Base-by-base conservation (phyloP, 208 protist species). In the Crithidia bombi region DNA sequence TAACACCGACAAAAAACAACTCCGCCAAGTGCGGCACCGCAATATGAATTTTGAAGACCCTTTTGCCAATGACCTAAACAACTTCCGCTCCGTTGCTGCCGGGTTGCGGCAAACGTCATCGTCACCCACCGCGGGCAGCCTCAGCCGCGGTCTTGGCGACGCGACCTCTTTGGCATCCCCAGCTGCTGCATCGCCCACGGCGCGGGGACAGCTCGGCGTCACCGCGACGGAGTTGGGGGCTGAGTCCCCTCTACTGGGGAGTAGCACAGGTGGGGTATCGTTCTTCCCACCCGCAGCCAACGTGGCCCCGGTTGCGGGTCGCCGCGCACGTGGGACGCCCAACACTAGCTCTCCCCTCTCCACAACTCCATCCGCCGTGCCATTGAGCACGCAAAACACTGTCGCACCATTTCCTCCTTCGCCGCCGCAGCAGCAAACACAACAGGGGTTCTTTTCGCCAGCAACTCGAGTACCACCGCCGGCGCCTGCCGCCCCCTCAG, bases 31-130 rank as follows among this genome's bases (percentile, higher is more conserved):
- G 15, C 30, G 5, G 52, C 15, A n/a, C 39, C 32, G 11, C 28
- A 41, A 39, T 0, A 92, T 92, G 87, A 87, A 81, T 68, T 69
- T 92, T 49, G 70, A 92, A 25, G 83, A 92, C 51, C 87, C 79
- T 23, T 92, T 86, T 70, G 83, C 87, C 12, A 72, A 78, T 78
- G 83, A 92, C 55, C 74, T 89, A 35, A 71, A 64, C 15, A 71
- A 70, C 23, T 75, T 88, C 52, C 59, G 52, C 50, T 49, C 39
- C 35, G 56, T 39, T 19, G 65, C 44, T 33, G 51, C 30, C 10
- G 35, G 47, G 11, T 33, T 75, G 38, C 46, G 64, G 39, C 67
- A 70, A 9, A 33, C 63, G 6, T 44, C 67, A 5, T 54, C 69
- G 38, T 55, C 68, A 2, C 61, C 70, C 25, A 50, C 39, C 0